Evolutionary conservation across 441 rosid species (phyloP).

Genomic region (Croton laevigatus): DNA sequence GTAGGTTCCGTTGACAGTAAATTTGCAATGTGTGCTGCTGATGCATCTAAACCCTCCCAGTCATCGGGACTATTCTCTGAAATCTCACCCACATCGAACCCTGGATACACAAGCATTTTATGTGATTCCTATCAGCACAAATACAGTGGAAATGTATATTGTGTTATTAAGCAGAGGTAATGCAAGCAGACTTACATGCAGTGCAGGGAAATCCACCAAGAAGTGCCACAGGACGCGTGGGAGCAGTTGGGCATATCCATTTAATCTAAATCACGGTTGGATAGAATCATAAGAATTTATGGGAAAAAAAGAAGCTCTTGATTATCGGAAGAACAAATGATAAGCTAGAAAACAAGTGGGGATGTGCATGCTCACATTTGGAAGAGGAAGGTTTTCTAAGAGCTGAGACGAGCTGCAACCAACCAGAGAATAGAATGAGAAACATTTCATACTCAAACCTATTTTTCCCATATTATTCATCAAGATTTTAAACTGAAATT

Average conservation of each 20-base stretch:
- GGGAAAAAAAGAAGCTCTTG: background rate
- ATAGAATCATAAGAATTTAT: constrained; percentile 4
- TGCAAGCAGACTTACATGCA: constrained; percentile 59
- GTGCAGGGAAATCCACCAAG: constrained; percentile 91
- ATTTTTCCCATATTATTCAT: background rate
- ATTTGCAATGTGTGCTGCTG: constrained; percentile 85
- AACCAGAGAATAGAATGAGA: constrained; percentile 37
- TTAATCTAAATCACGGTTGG: constrained; percentile 55
- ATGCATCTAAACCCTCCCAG: constrained; percentile 82
- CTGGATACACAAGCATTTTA: constrained; percentile 33
- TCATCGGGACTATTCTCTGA: constrained; percentile 78
- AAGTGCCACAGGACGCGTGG: constrained; percentile 69
- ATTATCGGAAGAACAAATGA: background rate
- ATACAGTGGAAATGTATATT: background rate
- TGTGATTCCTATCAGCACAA: background rate
- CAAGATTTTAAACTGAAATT: background rate
- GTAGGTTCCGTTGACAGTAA: constrained; percentile 84
- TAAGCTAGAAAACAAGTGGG: background rate
- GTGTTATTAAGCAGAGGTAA: background rate
- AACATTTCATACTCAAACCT: constrained; percentile 9
- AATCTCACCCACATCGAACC: constrained; percentile 87
- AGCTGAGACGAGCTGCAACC: constrained; percentile 84
- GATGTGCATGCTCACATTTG: constrained; percentile 61
- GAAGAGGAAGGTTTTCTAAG: constrained; percentile 83
- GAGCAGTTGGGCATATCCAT: constrained; percentile 99